Evolutionary conservation across 345 rosid genomes (phyloP), one percentile per base, ranked within the genome.

Genomic region (Pistacia vera): DNA sequence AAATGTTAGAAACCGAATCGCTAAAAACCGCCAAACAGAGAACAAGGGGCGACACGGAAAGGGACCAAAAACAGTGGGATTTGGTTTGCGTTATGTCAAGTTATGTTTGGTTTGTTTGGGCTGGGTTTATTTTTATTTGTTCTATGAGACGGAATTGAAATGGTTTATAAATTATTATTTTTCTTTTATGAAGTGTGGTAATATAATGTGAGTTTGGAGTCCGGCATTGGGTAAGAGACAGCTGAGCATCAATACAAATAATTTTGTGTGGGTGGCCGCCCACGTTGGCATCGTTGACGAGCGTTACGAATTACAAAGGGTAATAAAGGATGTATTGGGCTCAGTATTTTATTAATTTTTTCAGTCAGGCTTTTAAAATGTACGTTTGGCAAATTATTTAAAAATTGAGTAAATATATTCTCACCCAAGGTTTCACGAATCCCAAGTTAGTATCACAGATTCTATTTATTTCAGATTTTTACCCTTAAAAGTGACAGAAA

Each of bases 1-100:
- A 78, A 74, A 78, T 68, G 88, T 82, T 79, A 86, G 79, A 78
- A 79, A 70, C 68, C 55, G 80, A 73, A 75, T 64, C 74, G 83
- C 79, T 66, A 46, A 66, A 74, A 82, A 52, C 81, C 80, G 85
- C 82, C 80, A 84, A 79, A 78, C 60, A 76, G 33, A 78, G 82
- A 78, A 69, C 72, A 63, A 77, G 10, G 61, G 13, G 58, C 55
- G 44, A 63, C 3, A 55, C 66, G 28, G 20, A 41, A 67, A 41
- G 11, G 22, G 44, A 54, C 68, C 28, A 25, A 51, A 3, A 38
- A 16, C 38, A 17, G 35, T 70, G 22, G 25, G 14, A 16, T 20
- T 7, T 25, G 51, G 38, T 48, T 41, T 51, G 49, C 30, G 44
- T 6, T 71, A 44, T 16, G 13, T 25, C 20, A 11, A 35, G 25